These are phyloP conservation scores for Apophysomyces elegans DNA, from an alignment of 371 early-diverging fungal species.

Conservation along the genomic window DNA sequence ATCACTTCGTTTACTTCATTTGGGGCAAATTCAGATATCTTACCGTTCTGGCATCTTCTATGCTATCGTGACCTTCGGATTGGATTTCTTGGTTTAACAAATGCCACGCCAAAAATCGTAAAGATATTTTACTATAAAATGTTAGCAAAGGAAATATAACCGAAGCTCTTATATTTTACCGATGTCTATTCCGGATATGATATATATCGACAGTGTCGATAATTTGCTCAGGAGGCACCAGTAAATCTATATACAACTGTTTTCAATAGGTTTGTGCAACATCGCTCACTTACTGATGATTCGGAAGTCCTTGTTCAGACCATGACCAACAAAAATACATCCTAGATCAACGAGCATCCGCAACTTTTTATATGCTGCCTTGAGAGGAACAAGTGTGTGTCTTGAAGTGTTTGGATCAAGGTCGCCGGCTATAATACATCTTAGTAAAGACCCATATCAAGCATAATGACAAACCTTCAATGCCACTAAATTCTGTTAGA, in stretches of 20 bases:
- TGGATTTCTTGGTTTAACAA: slow-evolving; percentile 88
- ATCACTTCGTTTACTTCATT: neutral
- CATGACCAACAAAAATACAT: slow-evolving; percentile 93
- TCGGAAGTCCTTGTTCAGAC: slow-evolving; percentile 91
- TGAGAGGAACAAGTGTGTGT: slow-evolving; percentile 84
- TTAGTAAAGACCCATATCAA: neutral
- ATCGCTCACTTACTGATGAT: slow-evolving; percentile 69
- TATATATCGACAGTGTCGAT: slow-evolving; percentile 93
- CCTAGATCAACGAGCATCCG: slow-evolving; percentile 86
- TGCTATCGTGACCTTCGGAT: slow-evolving; percentile 86
- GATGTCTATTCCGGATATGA: slow-evolving; percentile 76
- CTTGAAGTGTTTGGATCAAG: slow-evolving; percentile 73
- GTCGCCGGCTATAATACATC: slow-evolving; percentile 64
- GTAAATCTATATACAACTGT: slow-evolving; percentile 61
- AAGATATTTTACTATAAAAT: slow-evolving; percentile 72
- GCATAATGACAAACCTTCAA: slow-evolving; percentile 56
- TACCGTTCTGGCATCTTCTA: slow-evolving; percentile 91
- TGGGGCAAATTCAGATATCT: slow-evolving; percentile 7
- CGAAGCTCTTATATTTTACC: slow-evolving; percentile 38
- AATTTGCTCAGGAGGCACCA: slow-evolving; percentile 85
- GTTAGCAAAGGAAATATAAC: slow-evolving; percentile 2
- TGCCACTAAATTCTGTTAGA: slow-evolving; percentile 91
- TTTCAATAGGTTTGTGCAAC: neutral
- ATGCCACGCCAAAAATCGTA: slow-evolving; percentile 93
- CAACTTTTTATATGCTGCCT: slow-evolving; percentile 88